Evolutionary conservation across 495 filamentous ascomycete species (phyloP).

Genomic region (Penicillium canariense): DNA sequence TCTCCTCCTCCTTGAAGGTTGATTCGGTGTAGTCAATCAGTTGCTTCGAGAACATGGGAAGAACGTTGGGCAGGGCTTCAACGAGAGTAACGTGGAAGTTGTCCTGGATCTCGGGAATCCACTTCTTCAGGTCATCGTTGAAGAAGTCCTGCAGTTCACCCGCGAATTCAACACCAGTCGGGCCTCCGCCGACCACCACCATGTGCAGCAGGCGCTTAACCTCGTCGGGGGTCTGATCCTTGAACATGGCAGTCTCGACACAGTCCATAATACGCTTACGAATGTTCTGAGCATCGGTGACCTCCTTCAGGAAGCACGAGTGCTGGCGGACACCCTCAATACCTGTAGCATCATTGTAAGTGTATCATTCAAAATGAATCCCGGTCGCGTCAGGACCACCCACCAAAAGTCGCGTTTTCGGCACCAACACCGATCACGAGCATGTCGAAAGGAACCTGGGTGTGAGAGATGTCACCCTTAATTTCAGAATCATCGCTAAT

Average conservation of each 20-base stretch:
- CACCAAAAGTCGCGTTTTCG: conserved; percentile 97
- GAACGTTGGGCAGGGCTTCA: conserved; percentile 95
- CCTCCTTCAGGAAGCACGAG: conserved; percentile 98
- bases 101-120: conserved; percentile 90
- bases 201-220: conserved; percentile 94
- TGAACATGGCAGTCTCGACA: conserved; percentile 96
- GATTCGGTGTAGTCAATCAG: conserved; percentile 99
- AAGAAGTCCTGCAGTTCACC: conserved; percentile 99
- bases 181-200: conserved; percentile 97
- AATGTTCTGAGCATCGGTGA: conserved; percentile 90
- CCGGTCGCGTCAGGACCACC: conserved; percentile 16
- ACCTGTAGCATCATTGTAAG: conserved; percentile 40
- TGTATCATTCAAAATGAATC: background rate
- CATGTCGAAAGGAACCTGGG: conserved; percentile 96
- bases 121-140: conserved; percentile 94
- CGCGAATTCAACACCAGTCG: conserved; percentile 97
- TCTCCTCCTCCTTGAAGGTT: conserved; percentile 97
- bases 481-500: conserved; percentile 92
- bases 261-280: conserved; percentile 99
- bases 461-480: conserved; percentile 77
- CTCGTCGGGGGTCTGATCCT: conserved; percentile 89
- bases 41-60: conserved; percentile 98
- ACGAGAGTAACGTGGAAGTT: conserved; percentile 97
- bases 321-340: conserved; percentile 94
- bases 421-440: conserved; percentile 95